Percentiles rank a stretch among this genome's conserved stretches.
Evolutionary conservation across 306 rosid species (phyloP).

Genomic region (Potentilla sterilis): DNA sequence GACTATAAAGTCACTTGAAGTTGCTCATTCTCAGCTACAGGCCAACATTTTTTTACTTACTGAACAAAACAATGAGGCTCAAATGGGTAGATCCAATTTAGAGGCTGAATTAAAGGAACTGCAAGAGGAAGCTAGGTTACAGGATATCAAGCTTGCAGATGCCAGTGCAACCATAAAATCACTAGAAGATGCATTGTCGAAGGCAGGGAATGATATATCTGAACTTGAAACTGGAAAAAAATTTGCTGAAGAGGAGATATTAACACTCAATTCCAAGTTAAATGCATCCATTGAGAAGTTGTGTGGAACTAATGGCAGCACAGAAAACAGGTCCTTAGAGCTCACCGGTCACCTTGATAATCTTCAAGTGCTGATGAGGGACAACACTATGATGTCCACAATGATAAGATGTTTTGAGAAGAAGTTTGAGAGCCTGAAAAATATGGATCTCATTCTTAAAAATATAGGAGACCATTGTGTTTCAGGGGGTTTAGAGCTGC

Average conservation of each 20-base stretch:
- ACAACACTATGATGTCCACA: slow-evolving; percentile 45
- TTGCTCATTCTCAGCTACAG: slow-evolving; percentile 52
- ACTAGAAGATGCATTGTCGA: slow-evolving; percentile 61
- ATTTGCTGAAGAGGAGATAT: slow-evolving; percentile 66
- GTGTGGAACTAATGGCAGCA: slow-evolving; percentile 57
- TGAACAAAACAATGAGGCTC: slow-evolving; percentile 61
- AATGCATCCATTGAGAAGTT: slow-evolving; percentile 66
- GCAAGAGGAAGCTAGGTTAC: slow-evolving; percentile 59
- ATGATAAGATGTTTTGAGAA: slow-evolving; percentile 57
- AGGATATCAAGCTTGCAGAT: slow-evolving; percentile 51
- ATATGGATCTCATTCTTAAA: slow-evolving; percentile 53
- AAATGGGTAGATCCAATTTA: slow-evolving; percentile 47
- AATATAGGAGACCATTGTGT: slow-evolving; percentile 45
- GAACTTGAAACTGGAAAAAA: slow-evolving; percentile 53
- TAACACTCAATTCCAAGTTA: slow-evolving; percentile 61
- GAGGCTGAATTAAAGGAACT: slow-evolving; percentile 68
- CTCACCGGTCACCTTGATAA: slow-evolving; percentile 53
- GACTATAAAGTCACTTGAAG: slow-evolving; percentile 68
- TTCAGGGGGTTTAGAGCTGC: slow-evolving; percentile 44
- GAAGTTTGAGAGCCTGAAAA: slow-evolving; percentile 56
- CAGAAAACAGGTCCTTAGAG: slow-evolving; percentile 56
- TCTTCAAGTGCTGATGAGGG: slow-evolving; percentile 70
- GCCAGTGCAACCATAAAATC: slow-evolving; percentile 48
- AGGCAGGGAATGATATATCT: slow-evolving; percentile 64
- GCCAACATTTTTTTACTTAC: slow-evolving; percentile 43